Base-by-base conservation (phyloP, 208 protist genomes). In the Acanthamoeba lugdunensis region DNA sequence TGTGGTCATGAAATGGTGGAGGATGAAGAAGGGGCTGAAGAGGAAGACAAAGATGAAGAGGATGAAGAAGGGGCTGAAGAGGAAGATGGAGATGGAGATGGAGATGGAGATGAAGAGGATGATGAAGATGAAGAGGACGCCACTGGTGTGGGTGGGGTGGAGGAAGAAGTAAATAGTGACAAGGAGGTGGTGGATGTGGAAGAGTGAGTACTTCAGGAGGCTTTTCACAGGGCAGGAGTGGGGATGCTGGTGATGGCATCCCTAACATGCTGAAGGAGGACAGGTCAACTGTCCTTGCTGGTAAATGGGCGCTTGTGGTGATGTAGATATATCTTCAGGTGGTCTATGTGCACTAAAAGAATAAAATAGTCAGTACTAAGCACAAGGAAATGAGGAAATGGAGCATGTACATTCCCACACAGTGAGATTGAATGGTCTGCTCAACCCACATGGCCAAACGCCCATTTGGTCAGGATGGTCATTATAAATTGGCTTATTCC, bases 381-480 rank as follows among this genome's bases (percentile, higher is more conserved):
- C 25, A 18, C 61, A 21, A 21, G 25, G 61, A n/a, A n/a, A 67
- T 21, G 61, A 67, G 25, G 13, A 6, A 21, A 67, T 7, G 14
- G 61, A 67, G 61, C 14, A 67, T 6, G 61, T 67, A 67, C 61
- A 28, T 67, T 67, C 61, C 9, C 61, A 67, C 61, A 67, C 21
- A 21, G 61, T n/a, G 61, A 67, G 61, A 25, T 8, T 6, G 61
- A 67, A 67, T 28, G 61, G 61, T 67, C 25, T 67, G 61, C 25
- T 67, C 61, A 8, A 67, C 61, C 61, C 61, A 67, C 28, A 21
- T 67, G 61, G 21, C n/a, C n/a, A n/a, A n/a, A n/a, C n/a, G n/a
- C n/a, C 61, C 28, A 21, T 67, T 67, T 67, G 61, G 61, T 67
- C 61, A 67, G 61, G 61, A 67, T 67, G 61, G 61, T 67, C 61